A percentile compares a stretch with the other conserved stretches of the same genome.
Evolutionary conservation across 1,139 yeast genomes (phyloP).

Genomic region (Debaryomyces psychrophilus): DNA sequence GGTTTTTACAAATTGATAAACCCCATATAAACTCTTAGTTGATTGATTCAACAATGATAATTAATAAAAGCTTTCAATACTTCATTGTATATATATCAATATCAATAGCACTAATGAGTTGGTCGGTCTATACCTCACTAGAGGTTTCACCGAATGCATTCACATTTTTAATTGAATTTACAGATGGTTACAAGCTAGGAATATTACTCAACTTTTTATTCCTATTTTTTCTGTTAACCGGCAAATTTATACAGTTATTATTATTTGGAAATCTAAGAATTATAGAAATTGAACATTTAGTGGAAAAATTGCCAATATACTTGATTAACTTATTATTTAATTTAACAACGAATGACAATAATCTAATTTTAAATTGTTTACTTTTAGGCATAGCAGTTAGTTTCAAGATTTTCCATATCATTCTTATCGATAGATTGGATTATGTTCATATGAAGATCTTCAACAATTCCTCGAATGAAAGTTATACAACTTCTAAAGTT

Average conservation of each 20-base stretch:
- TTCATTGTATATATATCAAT: conserved; percentile 29
- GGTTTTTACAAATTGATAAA: conserved; percentile 10
- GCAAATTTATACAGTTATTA: conserved; percentile 47
- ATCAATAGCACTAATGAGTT: conserved; percentile 28
- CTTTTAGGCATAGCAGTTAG: conserved; percentile 52
- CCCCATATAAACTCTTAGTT: conserved; percentile 4
- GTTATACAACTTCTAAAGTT: conserved; percentile 35
- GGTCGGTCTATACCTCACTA: conserved; percentile 33
- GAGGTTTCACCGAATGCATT: conserved; percentile 30
- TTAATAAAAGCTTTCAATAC: conserved; percentile 20
- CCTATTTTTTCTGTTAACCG: conserved; percentile 41
- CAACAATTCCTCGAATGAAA: conserved; percentile 32
- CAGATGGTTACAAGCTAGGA: conserved; percentile 40
- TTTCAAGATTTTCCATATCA: conserved; percentile 74
- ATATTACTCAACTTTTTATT: conserved; percentile 37
- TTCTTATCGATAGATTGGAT: conserved; percentile 67
- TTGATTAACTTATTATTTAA: conserved; percentile 64
- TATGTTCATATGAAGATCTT: conserved; percentile 43
- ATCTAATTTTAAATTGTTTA: conserved; percentile 50
- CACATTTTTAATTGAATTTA: conserved; percentile 34
- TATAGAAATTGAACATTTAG: conserved; percentile 76
- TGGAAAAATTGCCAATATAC: conserved; percentile 65
- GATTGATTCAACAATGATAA: conserved; percentile 10
- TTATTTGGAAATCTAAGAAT: conserved; percentile 78
- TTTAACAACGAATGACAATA: conserved; percentile 61